Conservation (phyloP, 805 yeast species). For the Candida methanosorbosa region DNA sequence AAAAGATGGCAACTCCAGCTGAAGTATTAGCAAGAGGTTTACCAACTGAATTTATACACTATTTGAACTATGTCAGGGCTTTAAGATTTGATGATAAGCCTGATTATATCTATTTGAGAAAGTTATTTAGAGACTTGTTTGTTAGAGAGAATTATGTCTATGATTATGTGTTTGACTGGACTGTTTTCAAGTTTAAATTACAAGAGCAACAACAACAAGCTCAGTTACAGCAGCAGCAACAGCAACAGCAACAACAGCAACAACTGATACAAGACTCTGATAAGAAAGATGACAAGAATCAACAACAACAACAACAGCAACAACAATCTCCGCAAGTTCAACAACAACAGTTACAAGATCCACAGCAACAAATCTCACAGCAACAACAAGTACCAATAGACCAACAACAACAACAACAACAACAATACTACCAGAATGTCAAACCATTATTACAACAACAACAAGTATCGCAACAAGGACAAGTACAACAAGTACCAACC, state of each 20-base stretch:
- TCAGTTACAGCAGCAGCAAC: constrained; percentile 22
- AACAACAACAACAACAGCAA: constrained; percentile 19
- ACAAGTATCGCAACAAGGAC: constrained; percentile 10
- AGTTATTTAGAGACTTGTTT: constrained; percentile 82
- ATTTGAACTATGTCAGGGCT: constrained; percentile 81
- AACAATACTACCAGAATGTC: constrained; percentile 7
- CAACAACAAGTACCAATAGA: constrained; percentile 19
- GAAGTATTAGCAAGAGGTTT: constrained; percentile 84
- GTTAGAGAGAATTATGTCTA: constrained; percentile 82
- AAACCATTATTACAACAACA: constrained; percentile 10
- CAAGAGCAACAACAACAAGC: constrained; percentile 40
- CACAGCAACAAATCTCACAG: constrained; percentile 38
- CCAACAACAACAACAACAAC: constrained; percentile 15
- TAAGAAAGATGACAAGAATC: too few species aligned
- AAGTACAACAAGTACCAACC: constrained; percentile 19
- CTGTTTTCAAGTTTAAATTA: constrained; percentile 69
- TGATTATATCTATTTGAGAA: constrained; percentile 82
- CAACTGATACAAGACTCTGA: constrained; percentile 7
- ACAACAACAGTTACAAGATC: constrained; percentile 8
- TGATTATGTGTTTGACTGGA: constrained; percentile 97
- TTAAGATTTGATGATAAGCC: constrained; percentile 95
- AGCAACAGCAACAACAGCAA: constrained; percentile 13
- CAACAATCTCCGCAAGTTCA: constrained; percentile 20
- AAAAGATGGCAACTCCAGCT: constrained; percentile 83
- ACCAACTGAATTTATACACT: constrained; percentile 83